Conservation (phyloP, 2,329 filamentous ascomycete species). For the Fusarium cyanostomum region DNA sequence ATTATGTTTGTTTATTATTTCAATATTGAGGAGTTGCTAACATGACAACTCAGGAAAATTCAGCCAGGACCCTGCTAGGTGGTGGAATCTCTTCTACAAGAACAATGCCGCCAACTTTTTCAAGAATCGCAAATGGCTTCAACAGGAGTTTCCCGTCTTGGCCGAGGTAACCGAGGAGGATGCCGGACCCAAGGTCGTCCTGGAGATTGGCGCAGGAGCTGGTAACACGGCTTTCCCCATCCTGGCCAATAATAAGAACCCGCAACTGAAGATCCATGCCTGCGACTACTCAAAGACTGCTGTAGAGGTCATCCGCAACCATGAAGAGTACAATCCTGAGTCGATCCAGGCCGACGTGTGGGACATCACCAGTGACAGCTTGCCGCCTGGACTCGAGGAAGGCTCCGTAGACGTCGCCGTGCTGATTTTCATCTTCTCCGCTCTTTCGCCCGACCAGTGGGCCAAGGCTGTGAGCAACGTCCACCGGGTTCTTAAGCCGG, state of each 20-base stretch:
- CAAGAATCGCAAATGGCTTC: constrained; percentile 97
- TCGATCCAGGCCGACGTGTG: constrained; percentile 91
- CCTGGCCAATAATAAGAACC: constrained; percentile 83
- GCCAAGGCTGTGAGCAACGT: constrained; percentile 82
- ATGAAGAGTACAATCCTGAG: constrained; percentile 77
- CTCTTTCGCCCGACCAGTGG: constrained; percentile 88
- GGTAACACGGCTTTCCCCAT: constrained; percentile 97
- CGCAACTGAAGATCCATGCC: constrained; percentile 83
- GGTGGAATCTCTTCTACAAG: constrained; percentile 99
- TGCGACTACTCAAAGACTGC: constrained; percentile 97
- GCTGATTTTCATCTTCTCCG: constrained; percentile 98
- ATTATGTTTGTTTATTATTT: constrained; percentile 28
- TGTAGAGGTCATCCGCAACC: constrained; percentile 87
- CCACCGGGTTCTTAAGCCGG: constrained; percentile 84
- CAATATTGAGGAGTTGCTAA: constrained; percentile 50
- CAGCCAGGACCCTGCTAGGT: constrained; percentile 89
- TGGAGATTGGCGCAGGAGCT: constrained; percentile 94
- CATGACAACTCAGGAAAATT: constrained; percentile 70
- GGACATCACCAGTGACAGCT: constrained; percentile 78
- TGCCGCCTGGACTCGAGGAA: constrained; percentile 81
- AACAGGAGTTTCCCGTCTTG: constrained; percentile 94
- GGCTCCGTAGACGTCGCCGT: constrained; percentile 90
- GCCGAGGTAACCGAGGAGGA: constrained; percentile 75
- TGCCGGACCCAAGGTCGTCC: constrained; percentile 74
- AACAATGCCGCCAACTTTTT: constrained; percentile 98